Conservation (phyloP, 345 rosid genomes). For the Eutrema yunnanense region DNA sequence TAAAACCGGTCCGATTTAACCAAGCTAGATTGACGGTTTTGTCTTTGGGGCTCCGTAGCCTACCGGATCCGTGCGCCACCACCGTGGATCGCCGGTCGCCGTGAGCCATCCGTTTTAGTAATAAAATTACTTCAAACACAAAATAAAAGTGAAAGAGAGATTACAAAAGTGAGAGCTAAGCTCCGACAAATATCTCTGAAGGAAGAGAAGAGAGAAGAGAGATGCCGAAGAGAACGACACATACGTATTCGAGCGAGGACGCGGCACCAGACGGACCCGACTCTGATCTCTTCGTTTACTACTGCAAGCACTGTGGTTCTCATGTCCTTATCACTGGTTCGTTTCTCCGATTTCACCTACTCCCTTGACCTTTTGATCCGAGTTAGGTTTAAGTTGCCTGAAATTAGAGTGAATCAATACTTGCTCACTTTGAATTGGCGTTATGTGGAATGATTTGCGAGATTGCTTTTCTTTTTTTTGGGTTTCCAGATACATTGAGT, state of each 20-base stretch:
- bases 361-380: background rate
- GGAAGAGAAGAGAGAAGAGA: slow-evolving; percentile 13
- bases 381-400: background rate
- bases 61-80: background rate
- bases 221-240: slow-evolving; percentile 99
- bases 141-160: background rate
- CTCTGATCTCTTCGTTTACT: slow-evolving; percentile 97
- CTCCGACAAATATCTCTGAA: background rate
- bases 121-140: background rate
- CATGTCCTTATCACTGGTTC: slow-evolving; percentile 96
- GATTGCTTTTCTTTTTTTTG: background rate
- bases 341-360: slow-evolving; percentile 19
- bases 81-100: background rate
- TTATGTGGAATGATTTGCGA: background rate
- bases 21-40: background rate
- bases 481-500: background rate
- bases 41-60: background rate
- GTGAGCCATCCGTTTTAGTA: background rate
- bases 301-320: slow-evolving; percentile 95
- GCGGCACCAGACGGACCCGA: slow-evolving; percentile 95
- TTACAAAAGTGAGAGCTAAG: background rate
- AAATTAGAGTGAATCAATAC: background rate
- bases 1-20: background rate
- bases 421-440: background rate
- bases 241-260: slow-evolving; percentile 99